A percentile compares a stretch with the other conserved stretches of the same genome.
Conservation (phyloP, 352 stramenopile species). For the Phytophthora ohioensis region DNA sequence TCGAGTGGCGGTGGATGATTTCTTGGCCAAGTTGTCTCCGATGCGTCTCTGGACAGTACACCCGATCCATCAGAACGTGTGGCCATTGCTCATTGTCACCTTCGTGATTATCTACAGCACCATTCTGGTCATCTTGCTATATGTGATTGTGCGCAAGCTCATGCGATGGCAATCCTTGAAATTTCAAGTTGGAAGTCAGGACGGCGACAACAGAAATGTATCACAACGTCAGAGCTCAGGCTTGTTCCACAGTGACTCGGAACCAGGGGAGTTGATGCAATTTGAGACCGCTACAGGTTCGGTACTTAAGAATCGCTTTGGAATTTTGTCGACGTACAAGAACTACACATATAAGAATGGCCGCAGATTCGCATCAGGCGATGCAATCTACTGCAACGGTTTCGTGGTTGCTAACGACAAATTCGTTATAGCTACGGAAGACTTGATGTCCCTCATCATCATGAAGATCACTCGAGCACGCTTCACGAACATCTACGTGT, state of each 20-base stretch:
- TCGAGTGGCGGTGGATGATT: slow-evolving; percentile 32
- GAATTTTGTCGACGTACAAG: slow-evolving; percentile 52
- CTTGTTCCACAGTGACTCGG: slow-evolving; percentile 22
- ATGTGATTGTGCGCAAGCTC: slow-evolving; percentile 40
- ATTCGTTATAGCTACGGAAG: slow-evolving; percentile 55
- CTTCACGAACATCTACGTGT: slow-evolving; percentile 58
- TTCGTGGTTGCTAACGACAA: slow-evolving; percentile 65
- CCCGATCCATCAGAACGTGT: slow-evolving; percentile 31
- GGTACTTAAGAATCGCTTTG: slow-evolving; percentile 43
- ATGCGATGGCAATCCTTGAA: slow-evolving; percentile 5
- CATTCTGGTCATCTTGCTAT: slow-evolving; percentile 38
- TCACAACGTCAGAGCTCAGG: slow-evolving; percentile 16
- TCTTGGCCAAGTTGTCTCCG: slow-evolving; percentile 37
- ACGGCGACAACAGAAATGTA: background rate
- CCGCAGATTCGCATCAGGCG: slow-evolving; percentile 31
- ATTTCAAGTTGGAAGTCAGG: slow-evolving; percentile 21
- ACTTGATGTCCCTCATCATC: slow-evolving; percentile 48
- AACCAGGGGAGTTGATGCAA: slow-evolving; percentile 31
- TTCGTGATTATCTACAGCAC: slow-evolving; percentile 40
- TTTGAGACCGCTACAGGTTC: slow-evolving; percentile 48
- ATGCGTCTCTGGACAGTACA: slow-evolving; percentile 44
- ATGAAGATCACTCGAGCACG: slow-evolving; percentile 54
- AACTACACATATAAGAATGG: slow-evolving; percentile 49
- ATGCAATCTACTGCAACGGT: slow-evolving; percentile 69
- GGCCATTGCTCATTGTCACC: slow-evolving; percentile 24